Evolutionary conservation across 129 eudicot species (phyloP), one percentile per base, ranked within the genome.

Genomic region (Escallonia herrerae): DNA sequence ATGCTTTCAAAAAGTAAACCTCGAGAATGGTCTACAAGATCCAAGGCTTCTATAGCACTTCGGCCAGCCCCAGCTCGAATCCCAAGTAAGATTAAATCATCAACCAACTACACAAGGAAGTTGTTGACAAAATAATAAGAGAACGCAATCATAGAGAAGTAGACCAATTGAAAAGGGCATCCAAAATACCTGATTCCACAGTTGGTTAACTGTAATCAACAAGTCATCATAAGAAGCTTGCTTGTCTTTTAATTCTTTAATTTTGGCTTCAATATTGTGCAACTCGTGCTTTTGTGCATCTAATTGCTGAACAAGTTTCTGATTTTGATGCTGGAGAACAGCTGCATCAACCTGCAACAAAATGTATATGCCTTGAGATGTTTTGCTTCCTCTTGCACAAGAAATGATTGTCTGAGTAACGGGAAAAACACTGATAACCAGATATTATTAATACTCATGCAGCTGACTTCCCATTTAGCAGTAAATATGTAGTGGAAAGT

Each of bases 261-360:
- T 74, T 69, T 89, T 94, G 63, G 77, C 81, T 79, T 89, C 94
- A 71, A 89, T 90, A 68, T 80, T 95, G 73, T 89, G 95, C 65
- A 94, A 68, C 69, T 89, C 87, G 54, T 89, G 90, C 86, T 84
- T 94, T 82, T 89, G 96, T 49, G 63, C 73, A 44, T 94, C 99
- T 76, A 94, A 74, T 72, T 89, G 97, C 69, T 94, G 97, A 59
- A 94, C 97, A 22, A 94, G 95, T 70, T 82, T 84, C 67, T 94
- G 99, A 80, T 94, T 94, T 75, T 89, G 95, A 75, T 82, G 77
- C 82, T 94, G 99, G 47, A 94, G 86, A 70, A 82, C 93, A 65
- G 95, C 82, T 56, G 95, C 97, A 82, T 89, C 97, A 69, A 89
- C 97, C 99, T 93, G 82, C 73, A 75, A 72, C 22, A 60, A 60